These are phyloP conservation scores for Torulaspora indica DNA, from an alignment of 805 yeast species.

Conservation along the genomic window DNA sequence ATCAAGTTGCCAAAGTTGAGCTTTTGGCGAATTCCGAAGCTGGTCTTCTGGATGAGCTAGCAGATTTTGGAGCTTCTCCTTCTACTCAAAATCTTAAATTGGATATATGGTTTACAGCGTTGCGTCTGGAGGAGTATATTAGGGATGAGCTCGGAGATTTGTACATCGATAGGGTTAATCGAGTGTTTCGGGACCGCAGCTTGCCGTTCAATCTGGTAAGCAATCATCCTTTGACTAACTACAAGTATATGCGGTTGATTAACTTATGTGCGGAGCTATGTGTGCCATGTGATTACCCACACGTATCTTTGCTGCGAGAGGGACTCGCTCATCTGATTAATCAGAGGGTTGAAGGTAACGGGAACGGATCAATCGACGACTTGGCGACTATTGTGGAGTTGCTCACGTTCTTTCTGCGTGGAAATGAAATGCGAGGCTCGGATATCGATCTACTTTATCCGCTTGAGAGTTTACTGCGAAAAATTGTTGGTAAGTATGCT, in stretches of 20 bases:
- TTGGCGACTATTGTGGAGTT: constrained; percentile 15
- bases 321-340: constrained; percentile 12
- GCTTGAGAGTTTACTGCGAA: constrained; percentile 14
- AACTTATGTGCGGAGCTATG: constrained; percentile 21
- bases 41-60: constrained; percentile 9
- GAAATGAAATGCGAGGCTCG: constrained; percentile 3
- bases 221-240: constrained; percentile 13
- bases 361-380: neutral
- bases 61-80: constrained; percentile 6
- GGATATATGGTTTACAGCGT: constrained; percentile 21
- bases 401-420: constrained; percentile 14
- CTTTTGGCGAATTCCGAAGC: constrained; percentile 10
- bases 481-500: constrained; percentile 18
- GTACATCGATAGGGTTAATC: constrained; percentile 15
- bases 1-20: constrained; percentile 20
- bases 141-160: constrained; percentile 20
- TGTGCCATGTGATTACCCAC: constrained; percentile 12
- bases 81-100: constrained; percentile 17
- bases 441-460: constrained; percentile 2
- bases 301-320: constrained; percentile 7
- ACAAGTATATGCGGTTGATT: constrained; percentile 21
- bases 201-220: constrained; percentile 11
- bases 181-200: constrained; percentile 9
- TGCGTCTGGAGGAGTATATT: constrained; percentile 20
- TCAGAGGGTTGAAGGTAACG: neutral